These are phyloP conservation scores for Rhizoclosmatium sp. DNA, from an alignment of 192 early-diverging fungal genomes.

Conservation along the genomic window DNA sequence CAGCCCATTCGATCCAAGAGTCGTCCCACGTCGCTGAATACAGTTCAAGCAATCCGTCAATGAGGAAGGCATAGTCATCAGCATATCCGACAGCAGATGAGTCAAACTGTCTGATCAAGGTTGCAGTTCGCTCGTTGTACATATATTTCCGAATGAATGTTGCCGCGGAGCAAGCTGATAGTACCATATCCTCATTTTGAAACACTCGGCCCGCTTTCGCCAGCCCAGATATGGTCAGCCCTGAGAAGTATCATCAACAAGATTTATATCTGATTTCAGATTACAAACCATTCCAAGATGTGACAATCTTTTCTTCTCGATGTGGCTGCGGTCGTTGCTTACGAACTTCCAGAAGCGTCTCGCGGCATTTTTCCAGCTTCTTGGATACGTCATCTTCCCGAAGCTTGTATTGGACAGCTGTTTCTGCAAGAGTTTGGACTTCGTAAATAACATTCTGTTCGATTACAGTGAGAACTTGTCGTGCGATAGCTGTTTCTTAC, in stretches of 20 bases:
- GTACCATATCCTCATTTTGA: conserved; percentile 37
- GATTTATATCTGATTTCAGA: conserved; percentile 35
- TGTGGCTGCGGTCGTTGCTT: conserved; percentile 56
- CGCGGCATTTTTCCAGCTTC: conserved; percentile 40
- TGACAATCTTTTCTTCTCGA: conserved; percentile 68
- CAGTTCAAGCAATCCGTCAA: conserved; percentile 63
- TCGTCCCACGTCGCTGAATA: conserved; percentile 63
- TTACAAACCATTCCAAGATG: conserved; percentile 71
- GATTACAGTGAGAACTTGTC: neutral
- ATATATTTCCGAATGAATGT: conserved; percentile 55
- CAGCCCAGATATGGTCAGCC: conserved; percentile 63
- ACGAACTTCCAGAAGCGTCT: conserved; percentile 47
- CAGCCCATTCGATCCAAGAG: conserved; percentile 65
- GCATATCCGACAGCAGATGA: conserved; percentile 56
- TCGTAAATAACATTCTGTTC: conserved; percentile 64
- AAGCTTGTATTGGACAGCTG: conserved; percentile 44
- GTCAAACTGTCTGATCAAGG: conserved; percentile 43
- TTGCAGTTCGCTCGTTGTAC: conserved; percentile 49
- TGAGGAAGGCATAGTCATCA: conserved; percentile 69
- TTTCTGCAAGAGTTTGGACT: conserved; percentile 46
- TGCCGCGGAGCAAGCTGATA: conserved; percentile 54
- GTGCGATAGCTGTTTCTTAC: conserved; percentile 43
- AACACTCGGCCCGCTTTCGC: conserved; percentile 50
- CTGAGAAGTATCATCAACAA: conserved; percentile 39
- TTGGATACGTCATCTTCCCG: conserved; percentile 36